phyloP scores from a whole-genome alignment of 768 basidiomycete species.

The Piloderma croceum region DNA sequence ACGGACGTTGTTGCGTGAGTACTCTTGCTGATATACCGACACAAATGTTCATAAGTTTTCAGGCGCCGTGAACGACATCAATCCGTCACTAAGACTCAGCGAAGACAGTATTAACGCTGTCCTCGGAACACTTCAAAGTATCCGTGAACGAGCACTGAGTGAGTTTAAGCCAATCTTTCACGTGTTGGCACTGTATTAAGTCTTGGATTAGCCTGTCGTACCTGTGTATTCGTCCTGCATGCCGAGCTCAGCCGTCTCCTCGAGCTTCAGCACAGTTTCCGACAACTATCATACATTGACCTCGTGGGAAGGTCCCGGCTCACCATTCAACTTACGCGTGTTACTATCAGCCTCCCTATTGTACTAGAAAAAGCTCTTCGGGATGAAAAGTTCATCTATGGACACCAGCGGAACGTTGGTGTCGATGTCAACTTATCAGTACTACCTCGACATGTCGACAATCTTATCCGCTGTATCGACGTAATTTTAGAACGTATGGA shows the following conservation, averaged over 20 bases:
- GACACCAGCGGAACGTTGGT: slow-evolving; percentile 5
- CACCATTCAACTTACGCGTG: slow-evolving; percentile 70
- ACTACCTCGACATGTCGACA: slow-evolving; percentile 51
- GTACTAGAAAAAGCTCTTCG: slow-evolving; percentile 65
- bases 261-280: slow-evolving; percentile 74
- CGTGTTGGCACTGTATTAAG: neutral
- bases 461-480: slow-evolving; percentile 59
- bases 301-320: slow-evolving; percentile 69
- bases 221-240: slow-evolving; percentile 70
- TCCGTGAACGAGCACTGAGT: slow-evolving; percentile 76
- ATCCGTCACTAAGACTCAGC: slow-evolving; percentile 68
- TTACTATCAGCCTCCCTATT: slow-evolving; percentile 69
- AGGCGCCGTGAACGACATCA: slow-evolving; percentile 78
- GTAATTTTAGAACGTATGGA: slow-evolving; percentile 65
- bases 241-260: slow-evolving; percentile 70
- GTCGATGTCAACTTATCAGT: slow-evolving; percentile 7
- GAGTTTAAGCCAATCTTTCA: slow-evolving; percentile 21
- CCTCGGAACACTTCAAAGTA: slow-evolving; percentile 59
- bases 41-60: slow-evolving; percentile 1
- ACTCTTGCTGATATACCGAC: neutral
- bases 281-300: slow-evolving; percentile 72
- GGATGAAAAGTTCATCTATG: slow-evolving; percentile 30
- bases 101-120: slow-evolving; percentile 77
- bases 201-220: slow-evolving; percentile 55
- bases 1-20: slow-evolving; percentile 65